Evolutionary conservation across 2,329 filamentous ascomycete genomes (phyloP).

Genomic region (Aspergillus pseudonomiae): DNA sequence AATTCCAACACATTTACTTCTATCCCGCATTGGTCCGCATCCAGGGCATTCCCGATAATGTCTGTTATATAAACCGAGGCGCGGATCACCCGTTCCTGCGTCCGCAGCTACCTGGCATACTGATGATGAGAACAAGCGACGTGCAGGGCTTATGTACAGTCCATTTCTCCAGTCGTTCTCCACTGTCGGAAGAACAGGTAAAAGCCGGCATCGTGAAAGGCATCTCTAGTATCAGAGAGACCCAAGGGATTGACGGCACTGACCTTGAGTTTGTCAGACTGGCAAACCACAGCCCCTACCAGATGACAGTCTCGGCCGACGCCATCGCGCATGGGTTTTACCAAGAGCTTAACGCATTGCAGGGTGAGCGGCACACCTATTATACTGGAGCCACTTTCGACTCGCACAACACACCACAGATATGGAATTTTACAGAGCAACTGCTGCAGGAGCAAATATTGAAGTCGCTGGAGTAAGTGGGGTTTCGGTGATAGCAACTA

Average conservation of each 20-base stretch:
- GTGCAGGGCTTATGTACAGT: slow-evolving; percentile 2
- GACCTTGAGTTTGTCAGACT: slow-evolving; percentile 37
- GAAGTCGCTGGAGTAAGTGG: too few relatives aligned
- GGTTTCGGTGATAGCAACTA: too few relatives aligned
- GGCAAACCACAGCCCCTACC: slow-evolving; percentile 40
- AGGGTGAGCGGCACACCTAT: slow-evolving; percentile 47
- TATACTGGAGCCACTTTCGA: slow-evolving; percentile 47
- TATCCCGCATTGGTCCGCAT: slow-evolving; percentile 34
- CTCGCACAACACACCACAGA: slow-evolving; percentile 18
- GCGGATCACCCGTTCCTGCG: slow-evolving; percentile 1
- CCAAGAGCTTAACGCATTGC: slow-evolving; percentile 41
- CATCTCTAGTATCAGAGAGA: background rate
- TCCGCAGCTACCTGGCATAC: slow-evolving; percentile 14
- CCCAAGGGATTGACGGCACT: background rate
- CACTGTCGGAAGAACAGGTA: slow-evolving; percentile 4
- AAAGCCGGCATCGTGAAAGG: slow-evolving; percentile 12
- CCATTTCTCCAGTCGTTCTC: background rate
- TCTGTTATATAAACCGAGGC: slow-evolving; percentile 8
- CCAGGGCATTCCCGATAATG: slow-evolving; percentile 23
- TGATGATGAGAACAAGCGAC: slow-evolving; percentile 8
- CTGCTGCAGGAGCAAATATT: too few relatives aligned
- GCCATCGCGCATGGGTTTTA: slow-evolving; percentile 47
- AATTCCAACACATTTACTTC: slow-evolving; percentile 3
- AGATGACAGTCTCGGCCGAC: slow-evolving; percentile 34
- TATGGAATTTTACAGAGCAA: slow-evolving; percentile 21